Base-by-base conservation (phyloP, 2,329 filamentous ascomycete species). In the Microcera coccophila region DNA sequence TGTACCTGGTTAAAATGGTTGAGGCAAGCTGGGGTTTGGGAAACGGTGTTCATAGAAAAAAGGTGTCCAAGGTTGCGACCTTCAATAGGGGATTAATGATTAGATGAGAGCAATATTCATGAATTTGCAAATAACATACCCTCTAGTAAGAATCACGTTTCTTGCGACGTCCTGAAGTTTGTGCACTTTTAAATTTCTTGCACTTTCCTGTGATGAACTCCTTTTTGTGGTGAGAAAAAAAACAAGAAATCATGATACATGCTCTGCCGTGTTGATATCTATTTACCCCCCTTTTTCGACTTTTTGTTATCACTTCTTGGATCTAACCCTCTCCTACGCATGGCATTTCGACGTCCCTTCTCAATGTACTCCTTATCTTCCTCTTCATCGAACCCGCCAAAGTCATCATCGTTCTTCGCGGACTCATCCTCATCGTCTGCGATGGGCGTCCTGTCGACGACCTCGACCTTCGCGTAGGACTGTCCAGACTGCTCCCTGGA, bases 371-470 rank as follows among this genome's bases (percentile, higher is more conserved):
- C 75, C 54, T 75, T 66, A 59, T 91, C 87, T 61, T 83, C 84
- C 0, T 84, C 80, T 0, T 89, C 85, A 47, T 90, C 81, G 61
- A 87, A 91, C 2, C 78, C 84, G 38, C 81, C 85, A 62, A 90
- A 90, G 37, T 71, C 71, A 46, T 79, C 78, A 24, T 69, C 71
- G 46, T 78, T 75, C 15, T 70, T 71, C 7, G 62, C 65, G 14
- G 73, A 62, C 11, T 70, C 69, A 21, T 75, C 64, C n/a, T 71
- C 69, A 33, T 73, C 64, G 36, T 62, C 63, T 11, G 70, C 62
- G 43, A 89, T 82, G 11, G 85, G 86, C 2, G 83, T 81, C 71
- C 80, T 85, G 64, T 93, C 85, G 15, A 84, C 64, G 42, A 78
- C 64, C 35, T 75, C 73, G 4, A 28, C 42, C 36, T 68, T 62